These are phyloP conservation scores for Saccharomycopsis sp. DNA, from an alignment of 805 yeast species.

Conservation along the genomic window DNA sequence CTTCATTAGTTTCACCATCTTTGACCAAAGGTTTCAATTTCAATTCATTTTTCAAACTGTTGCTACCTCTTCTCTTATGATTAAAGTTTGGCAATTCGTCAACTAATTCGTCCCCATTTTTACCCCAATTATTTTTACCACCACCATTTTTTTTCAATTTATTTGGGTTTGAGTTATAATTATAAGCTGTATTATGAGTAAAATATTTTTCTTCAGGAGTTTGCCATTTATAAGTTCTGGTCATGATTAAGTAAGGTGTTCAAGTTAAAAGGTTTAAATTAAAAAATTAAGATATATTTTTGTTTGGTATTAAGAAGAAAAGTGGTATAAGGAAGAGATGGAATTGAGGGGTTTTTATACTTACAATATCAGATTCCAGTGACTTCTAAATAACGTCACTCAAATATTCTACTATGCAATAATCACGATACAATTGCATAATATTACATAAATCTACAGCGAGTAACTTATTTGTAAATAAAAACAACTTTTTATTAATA, in stretches of 20 bases:
- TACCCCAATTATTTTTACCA: slow-evolving; percentile 86
- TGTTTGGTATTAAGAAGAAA: too few species aligned
- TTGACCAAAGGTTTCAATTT: slow-evolving; percentile 23
- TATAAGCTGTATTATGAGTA: slow-evolving; percentile 62
- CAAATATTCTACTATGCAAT: too few species aligned
- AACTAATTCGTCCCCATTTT: slow-evolving; percentile 67
- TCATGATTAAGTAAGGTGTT: slow-evolving; percentile 46
- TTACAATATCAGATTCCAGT: too few species aligned
- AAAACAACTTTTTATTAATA: too few species aligned
- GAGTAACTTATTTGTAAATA: too few species aligned
- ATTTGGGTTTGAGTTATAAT: slow-evolving; percentile 65
- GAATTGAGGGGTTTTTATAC: too few species aligned
- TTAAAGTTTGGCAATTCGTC: slow-evolving; percentile 46
- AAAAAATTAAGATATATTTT: too few species aligned
- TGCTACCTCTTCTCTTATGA: slow-evolving; percentile 48
- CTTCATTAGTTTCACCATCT: background rate
- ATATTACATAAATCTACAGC: too few species aligned
- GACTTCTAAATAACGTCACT: too few species aligned
- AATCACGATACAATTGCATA: too few species aligned
- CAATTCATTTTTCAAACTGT: slow-evolving; percentile 33
- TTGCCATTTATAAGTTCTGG: slow-evolving; percentile 75
- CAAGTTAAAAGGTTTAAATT: too few species aligned
- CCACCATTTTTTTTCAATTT: slow-evolving; percentile 75
- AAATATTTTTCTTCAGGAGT: slow-evolving; percentile 58
- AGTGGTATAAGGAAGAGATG: too few species aligned